Base-by-base conservation (phyloP, 495 filamentous ascomycete genomes). In the Staphylotrichum longicolle region DNA sequence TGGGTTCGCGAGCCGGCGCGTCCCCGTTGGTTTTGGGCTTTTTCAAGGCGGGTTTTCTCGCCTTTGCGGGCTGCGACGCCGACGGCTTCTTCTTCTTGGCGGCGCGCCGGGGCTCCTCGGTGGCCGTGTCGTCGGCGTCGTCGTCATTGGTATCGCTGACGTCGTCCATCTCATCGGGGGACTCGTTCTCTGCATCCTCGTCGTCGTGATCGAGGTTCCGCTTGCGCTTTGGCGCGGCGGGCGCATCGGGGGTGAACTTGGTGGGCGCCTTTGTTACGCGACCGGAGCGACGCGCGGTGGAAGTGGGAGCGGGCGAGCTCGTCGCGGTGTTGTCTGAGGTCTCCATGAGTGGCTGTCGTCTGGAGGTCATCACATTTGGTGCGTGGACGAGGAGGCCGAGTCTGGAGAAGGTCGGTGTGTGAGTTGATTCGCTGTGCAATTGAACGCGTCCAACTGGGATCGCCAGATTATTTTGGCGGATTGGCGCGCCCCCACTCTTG, bases 211-310 rank as follows among this genome's bases (percentile, higher is more conserved):
- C 80, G 40, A 76, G 75, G 35, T 73, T 80, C 62, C 83, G 80
- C 73, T 86, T 86, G 66, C 83, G 75, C 72, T 86, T 86, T 32
- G 75, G 67, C 48, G 75, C 69, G 62, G 66, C 45, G 60, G 69
- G 71, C 66, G 68, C 73, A 67, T 82, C 75, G 39, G 80, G 77
- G 46, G 75, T 81, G 75, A 86, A 90, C 46, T 86, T 81, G 66
- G 85, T 82, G 54, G 90, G 90, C 62, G 83, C 86, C 65, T 87
- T 90, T 63, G 86, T 83, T 75, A 86, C 85, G 76, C 92, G 89
- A 77, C 89, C 89, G 51, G 91, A 96, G 68, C 89, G 89, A 72
- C 92, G 85, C 66, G 73, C 72, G 69, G 76, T 80, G 44, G 77
- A 74, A 52, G 73, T 76, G 57, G 75, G 74, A 54, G 72, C 71